phyloP scores from a whole-genome alignment of 495 filamentous ascomycete species.

The Penicillium salamii region DNA sequence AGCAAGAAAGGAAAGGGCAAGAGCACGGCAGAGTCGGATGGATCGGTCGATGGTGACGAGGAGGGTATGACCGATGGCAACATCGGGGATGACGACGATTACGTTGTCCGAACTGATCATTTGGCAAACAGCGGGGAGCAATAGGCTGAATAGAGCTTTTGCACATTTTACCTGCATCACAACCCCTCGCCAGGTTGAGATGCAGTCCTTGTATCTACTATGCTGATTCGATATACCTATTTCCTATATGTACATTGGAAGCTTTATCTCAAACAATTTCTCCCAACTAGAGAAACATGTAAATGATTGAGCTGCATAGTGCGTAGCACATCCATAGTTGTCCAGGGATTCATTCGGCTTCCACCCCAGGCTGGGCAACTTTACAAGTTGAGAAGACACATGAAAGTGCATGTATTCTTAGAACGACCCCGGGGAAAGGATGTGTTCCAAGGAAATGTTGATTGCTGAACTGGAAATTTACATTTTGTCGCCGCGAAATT shows the following conservation, averaged over 20 bases:
- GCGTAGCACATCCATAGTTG: too few species aligned
- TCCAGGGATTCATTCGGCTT: too few species aligned
- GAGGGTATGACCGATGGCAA: slow-evolving; percentile 36
- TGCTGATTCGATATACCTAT: slow-evolving; percentile 4
- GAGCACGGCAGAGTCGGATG: slow-evolving; percentile 33
- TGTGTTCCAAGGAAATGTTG: too few species aligned
- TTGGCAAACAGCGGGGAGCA: slow-evolving; percentile 28
- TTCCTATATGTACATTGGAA: slow-evolving; percentile 1
- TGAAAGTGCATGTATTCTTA: too few species aligned
- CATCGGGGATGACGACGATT: slow-evolving; percentile 46
- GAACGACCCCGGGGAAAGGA: too few species aligned
- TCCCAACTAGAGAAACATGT: too few species aligned
- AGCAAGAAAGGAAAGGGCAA: slow-evolving; percentile 42
- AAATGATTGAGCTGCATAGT: too few species aligned
- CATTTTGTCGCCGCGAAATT: too few species aligned
- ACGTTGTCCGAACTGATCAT: slow-evolving; percentile 44
- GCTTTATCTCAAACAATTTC: too few species aligned
- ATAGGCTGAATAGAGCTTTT: slow-evolving; percentile 21
- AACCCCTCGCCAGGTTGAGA: neutral
- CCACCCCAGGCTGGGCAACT: too few species aligned
- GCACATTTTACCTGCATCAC: neutral
- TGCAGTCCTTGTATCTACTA: slow-evolving; percentile 3
- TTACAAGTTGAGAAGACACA: too few species aligned
- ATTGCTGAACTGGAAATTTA: too few species aligned
- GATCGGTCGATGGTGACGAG: slow-evolving; percentile 36